A percentile compares a stretch with the other conserved stretches of the same genome.
Conservation (phyloP, 2,329 filamentous ascomycete genomes). For the Immersiporthe knoxdaviesiana region DNA sequence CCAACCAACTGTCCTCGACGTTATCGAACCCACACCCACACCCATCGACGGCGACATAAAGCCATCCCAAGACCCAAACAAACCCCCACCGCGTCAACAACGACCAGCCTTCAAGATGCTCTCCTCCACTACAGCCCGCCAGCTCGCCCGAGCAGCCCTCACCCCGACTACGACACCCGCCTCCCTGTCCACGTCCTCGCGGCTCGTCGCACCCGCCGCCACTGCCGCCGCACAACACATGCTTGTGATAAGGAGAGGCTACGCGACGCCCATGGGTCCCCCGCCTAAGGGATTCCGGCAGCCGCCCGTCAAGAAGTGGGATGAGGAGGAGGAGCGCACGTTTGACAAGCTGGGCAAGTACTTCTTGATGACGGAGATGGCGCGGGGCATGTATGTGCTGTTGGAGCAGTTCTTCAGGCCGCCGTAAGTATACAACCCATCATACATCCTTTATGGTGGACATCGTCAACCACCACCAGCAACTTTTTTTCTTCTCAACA, state of each 20-base stretch:
- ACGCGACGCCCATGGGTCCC: conserved; percentile 74
- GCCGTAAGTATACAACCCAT: conserved; percentile 69
- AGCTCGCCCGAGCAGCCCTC: conserved; percentile 29
- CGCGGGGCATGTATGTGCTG: conserved; percentile 96
- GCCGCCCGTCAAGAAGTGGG: conserved; percentile 74
- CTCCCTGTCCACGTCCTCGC: conserved; percentile 5
- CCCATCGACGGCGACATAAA: not conserved
- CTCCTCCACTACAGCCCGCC: conserved; percentile 26
- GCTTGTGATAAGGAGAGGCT: conserved; percentile 37
- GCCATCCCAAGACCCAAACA: not conserved
- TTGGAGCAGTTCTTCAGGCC: conserved; percentile 98
- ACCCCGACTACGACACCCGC: conserved; percentile 19
- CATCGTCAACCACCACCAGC: not conserved
- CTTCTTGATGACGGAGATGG: conserved; percentile 95
- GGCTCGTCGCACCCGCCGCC: conserved; percentile 16
- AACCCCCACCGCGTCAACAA: not conserved
- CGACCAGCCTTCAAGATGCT: conserved; percentile 17
- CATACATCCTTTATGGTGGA: not conserved
- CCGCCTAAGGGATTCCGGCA: conserved; percentile 82
- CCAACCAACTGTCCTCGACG: not conserved
- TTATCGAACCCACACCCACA: not conserved
- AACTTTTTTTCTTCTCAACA: not conserved
- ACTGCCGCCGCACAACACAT: conserved; percentile 6
- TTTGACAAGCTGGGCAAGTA: conserved; percentile 88
- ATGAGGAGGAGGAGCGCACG: conserved; percentile 75